Conservation (phyloP, 1,284 basidiomycete genomes). For the Malassezia psittaci region DNA sequence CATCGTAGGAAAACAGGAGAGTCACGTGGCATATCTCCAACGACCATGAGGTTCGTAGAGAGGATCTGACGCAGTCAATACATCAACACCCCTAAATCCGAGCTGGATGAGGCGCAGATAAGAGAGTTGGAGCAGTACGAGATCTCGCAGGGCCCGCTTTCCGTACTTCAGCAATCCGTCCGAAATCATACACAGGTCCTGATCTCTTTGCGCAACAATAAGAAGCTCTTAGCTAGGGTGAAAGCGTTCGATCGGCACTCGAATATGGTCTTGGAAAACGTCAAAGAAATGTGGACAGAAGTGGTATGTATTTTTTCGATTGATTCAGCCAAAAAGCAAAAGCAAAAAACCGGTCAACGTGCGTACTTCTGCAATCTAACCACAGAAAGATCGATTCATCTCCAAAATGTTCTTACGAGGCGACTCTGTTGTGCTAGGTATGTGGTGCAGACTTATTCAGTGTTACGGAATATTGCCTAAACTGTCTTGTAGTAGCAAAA, state of each 20-base stretch:
- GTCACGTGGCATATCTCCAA: constrained; percentile 1
- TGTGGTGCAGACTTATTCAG: constrained; percentile 4
- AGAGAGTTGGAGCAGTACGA: constrained; percentile 66
- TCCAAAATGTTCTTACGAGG: constrained; percentile 74
- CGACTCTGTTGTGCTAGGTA: constrained; percentile 43
- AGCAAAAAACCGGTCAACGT: constrained; percentile 91
- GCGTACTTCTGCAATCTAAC: constrained; percentile 9
- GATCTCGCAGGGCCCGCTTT: constrained; percentile 63
- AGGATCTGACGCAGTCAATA: constrained; percentile 63
- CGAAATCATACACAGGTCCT: constrained; percentile 95
- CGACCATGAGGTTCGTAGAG: constrained; percentile 6
- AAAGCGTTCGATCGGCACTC: constrained; percentile 98
- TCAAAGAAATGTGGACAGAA: constrained; percentile 87
- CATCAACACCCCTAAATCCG: constrained; percentile 89
- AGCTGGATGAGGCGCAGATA: constrained; percentile 91
- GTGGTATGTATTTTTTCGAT: constrained; percentile 43
- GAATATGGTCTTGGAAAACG: constrained; percentile 66
- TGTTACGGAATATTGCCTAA: constrained; percentile 19
- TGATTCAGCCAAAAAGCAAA: constrained; percentile 71
- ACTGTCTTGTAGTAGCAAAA: background rate
- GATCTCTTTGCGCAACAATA: constrained; percentile 94
- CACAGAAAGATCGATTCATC: constrained; percentile 69
- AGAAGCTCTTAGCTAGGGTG: constrained; percentile 90
- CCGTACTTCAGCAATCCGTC: constrained; percentile 95
- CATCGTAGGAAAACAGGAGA: constrained; percentile 1